These are phyloP conservation scores for Volvariella surrecta DNA, from an alignment of 1,284 basidiomycete species.

Conservation along the genomic window DNA sequence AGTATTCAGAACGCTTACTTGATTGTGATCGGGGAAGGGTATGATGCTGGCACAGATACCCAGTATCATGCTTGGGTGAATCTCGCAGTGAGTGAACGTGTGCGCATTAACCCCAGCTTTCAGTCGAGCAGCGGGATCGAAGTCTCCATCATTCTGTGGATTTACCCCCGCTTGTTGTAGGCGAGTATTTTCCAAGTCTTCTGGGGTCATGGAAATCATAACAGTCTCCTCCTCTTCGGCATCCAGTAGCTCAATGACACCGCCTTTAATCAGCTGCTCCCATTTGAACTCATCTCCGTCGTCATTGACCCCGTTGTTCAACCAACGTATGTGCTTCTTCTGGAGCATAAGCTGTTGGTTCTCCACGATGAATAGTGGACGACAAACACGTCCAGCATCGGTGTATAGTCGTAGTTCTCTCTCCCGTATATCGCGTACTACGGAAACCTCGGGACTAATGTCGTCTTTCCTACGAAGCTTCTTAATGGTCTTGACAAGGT, in stretches of 20 bases:
- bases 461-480: slow-evolving; percentile 91
- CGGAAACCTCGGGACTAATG: slow-evolving; percentile 93
- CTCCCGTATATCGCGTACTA: slow-evolving; percentile 96
- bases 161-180: slow-evolving; percentile 57
- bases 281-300: slow-evolving; percentile 68
- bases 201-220: slow-evolving; percentile 98
- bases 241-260: slow-evolving; percentile 92
- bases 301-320: slow-evolving; percentile 49
- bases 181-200: slow-evolving; percentile 86
- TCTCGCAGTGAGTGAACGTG: slow-evolving; percentile 99
- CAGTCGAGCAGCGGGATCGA: slow-evolving; percentile 83
- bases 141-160: slow-evolving; percentile 56
- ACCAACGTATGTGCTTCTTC: slow-evolving; percentile 80
- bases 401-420: slow-evolving; percentile 92
- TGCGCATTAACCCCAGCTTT: slow-evolving; percentile 78
- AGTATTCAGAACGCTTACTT: slow-evolving; percentile 43
- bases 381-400: slow-evolving; percentile 93
- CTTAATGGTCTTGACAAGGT: slow-evolving; percentile 89
- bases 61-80: slow-evolving; percentile 98
- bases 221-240: slow-evolving; percentile 99
- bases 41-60: slow-evolving; percentile 99
- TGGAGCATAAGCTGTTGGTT: slow-evolving; percentile 78
- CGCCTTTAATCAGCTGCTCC: slow-evolving; percentile 80
- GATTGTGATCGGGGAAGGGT: slow-evolving; percentile 99
- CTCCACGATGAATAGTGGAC: slow-evolving; percentile 96